Evolutionary conservation across 345 rosid genomes (phyloP).

Genomic region (Rhizophora apiculata): DNA sequence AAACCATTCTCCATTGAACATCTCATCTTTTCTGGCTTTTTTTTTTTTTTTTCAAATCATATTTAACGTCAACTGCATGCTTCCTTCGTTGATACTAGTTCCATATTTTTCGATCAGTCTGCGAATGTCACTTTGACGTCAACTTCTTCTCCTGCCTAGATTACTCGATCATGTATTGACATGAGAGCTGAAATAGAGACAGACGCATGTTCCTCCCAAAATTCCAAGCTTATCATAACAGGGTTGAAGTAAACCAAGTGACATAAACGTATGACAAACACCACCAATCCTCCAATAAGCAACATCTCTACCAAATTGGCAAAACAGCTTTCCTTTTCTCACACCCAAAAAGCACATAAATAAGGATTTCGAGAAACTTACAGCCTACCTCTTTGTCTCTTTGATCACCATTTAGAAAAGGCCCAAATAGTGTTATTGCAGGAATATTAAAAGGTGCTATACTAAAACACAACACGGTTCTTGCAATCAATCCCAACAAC

Average conservation of each 20-base stretch:
- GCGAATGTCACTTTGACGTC: neutral
- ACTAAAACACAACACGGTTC: neutral
- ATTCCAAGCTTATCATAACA: neutral
- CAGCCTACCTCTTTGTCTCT: neutral
- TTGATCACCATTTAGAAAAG: neutral
- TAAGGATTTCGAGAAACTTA: neutral
- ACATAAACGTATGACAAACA: neutral
- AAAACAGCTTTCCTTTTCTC: neutral
- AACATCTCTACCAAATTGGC: neutral
- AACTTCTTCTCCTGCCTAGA: neutral
- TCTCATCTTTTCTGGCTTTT: neutral
- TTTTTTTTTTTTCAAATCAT: neutral
- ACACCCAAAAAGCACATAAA: neutral
- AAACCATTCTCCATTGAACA: no score
- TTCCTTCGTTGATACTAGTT: neutral
- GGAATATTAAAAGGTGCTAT: no score
- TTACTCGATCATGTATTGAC: neutral
- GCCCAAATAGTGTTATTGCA: no score
- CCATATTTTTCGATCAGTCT: neutral
- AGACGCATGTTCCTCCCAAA: neutral
- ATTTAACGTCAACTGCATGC: no score
- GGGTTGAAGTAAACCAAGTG: neutral
- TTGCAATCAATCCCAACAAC: neutral
- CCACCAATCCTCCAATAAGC: no score
- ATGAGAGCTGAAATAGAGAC: no score